Evolutionary conservation across 2,329 filamentous ascomycete genomes (phyloP).

Genomic region (Ceratocystiopsis minuta): DNA sequence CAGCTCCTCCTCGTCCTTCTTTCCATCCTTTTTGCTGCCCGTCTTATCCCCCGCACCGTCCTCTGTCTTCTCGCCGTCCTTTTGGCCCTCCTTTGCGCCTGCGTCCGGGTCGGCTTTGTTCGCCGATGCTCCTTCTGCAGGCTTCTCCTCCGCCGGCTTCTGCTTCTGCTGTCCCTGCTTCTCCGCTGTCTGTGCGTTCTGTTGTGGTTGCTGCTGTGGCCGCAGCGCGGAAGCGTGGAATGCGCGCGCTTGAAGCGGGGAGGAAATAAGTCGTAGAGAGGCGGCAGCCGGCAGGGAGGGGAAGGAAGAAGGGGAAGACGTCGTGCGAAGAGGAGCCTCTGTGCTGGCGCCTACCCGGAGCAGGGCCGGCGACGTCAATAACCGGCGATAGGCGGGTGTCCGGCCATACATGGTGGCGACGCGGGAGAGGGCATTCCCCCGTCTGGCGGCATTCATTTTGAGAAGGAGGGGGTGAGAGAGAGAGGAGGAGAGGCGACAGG

Average conservation of each 20-base stretch:
- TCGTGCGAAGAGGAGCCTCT: constrained; percentile 10
- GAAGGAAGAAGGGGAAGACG: constrained; percentile 13
- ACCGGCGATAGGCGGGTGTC: constrained; percentile 30
- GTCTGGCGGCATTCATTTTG: constrained; percentile 28
- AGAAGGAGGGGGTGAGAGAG: too few species aligned
- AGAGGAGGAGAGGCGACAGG: too few species aligned
- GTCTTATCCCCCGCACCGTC: constrained; percentile 29
- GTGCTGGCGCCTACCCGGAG: not conserved
- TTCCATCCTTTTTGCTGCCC: constrained; percentile 30
- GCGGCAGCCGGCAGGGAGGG: constrained; percentile 6
- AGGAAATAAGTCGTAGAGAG: too few species aligned
- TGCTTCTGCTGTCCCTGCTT: constrained; percentile 9
- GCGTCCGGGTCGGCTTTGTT: constrained; percentile 27
- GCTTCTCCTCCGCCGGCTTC: constrained; percentile 14
- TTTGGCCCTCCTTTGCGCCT: constrained; percentile 25
- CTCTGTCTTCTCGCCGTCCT: constrained; percentile 28
- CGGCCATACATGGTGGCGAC: constrained; percentile 20
- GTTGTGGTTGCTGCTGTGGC: constrained; percentile 16
- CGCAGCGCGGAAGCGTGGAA: constrained; percentile 17
- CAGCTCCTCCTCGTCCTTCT: constrained; percentile 42
- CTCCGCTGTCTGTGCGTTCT: constrained; percentile 9
- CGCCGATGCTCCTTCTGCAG: constrained; percentile 19
- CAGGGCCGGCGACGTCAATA: constrained; percentile 17
- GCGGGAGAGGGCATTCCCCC: constrained; percentile 22
- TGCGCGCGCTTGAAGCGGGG: constrained; percentile 14